Conservation (phyloP, 106 monocot species). For the Xerophyta viscosa region DNA sequence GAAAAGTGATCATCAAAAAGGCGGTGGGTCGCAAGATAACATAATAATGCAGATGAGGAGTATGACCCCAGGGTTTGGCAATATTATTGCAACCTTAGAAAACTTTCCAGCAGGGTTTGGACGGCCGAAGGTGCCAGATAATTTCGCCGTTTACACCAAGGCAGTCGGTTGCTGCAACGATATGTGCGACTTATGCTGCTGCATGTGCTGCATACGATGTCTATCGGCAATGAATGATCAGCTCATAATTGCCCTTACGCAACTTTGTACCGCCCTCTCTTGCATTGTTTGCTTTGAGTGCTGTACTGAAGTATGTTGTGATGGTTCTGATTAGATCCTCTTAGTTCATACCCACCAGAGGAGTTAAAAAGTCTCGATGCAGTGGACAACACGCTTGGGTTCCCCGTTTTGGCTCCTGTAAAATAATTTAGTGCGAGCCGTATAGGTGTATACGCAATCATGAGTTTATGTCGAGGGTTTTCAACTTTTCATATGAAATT, state of each 20-base stretch:
- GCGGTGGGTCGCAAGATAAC: conserved; percentile 5
- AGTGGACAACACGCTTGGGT: no score
- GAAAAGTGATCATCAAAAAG: conserved; percentile 28
- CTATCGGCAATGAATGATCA: conserved; percentile 66
- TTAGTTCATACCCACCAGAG: not conserved
- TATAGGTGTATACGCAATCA: no score
- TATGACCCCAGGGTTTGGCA: conserved; percentile 53
- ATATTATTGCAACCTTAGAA: conserved; percentile 46
- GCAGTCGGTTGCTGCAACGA: conserved; percentile 56
- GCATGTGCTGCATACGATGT: conserved; percentile 51
- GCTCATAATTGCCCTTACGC: conserved; percentile 35
- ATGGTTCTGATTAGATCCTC: conserved; percentile 13
- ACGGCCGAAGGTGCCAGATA: conserved; percentile 20
- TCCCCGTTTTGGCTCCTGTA: no score
- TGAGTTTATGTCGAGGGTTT: no score
- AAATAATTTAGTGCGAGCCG: no score
- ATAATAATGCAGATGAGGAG: conserved; percentile 9
- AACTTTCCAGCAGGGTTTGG: conserved; percentile 45
- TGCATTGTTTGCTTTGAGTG: conserved; percentile 67
- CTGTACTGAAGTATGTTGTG: conserved; percentile 51
- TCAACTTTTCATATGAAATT: no score
- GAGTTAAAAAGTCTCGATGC: no score
- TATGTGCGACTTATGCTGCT: conserved; percentile 56
- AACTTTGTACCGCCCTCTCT: conserved; percentile 53
- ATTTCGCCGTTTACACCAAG: conserved; percentile 23